Conservation (phyloP, 2,329 filamentous ascomycete species). For the Daldinia eschscholtzii region DNA sequence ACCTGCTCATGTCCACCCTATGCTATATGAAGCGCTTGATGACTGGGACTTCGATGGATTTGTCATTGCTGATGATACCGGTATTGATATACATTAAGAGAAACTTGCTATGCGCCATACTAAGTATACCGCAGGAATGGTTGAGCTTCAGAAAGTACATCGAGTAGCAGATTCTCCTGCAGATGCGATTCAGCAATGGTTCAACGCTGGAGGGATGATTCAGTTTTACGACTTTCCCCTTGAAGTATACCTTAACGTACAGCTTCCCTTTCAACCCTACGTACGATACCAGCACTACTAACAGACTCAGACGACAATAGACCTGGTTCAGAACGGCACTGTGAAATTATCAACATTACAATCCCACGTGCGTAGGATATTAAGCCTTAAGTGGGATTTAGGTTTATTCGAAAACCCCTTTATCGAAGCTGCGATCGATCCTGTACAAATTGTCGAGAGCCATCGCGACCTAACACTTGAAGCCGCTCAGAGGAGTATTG, state of each 20-base stretch:
- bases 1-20: constrained; percentile 56
- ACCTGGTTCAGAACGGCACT: constrained; percentile 54
- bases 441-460: constrained; percentile 52
- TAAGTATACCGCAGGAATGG: constrained; percentile 48
- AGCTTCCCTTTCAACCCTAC: neutral
- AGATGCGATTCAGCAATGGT: constrained; percentile 59
- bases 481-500: constrained; percentile 59
- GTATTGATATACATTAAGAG: constrained; percentile 41
- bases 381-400: constrained; percentile 59
- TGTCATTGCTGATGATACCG: constrained; percentile 59
- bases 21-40: constrained; percentile 55
- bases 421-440: constrained; percentile 53
- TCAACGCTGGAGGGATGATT: constrained; percentile 60
- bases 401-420: constrained; percentile 58
- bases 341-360: constrained; percentile 54
- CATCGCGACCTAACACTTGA: constrained; percentile 56
- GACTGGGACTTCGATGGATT: constrained; percentile 59
- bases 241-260: constrained; percentile 54
- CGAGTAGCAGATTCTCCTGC: constrained; percentile 55
- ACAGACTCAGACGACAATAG: constrained; percentile 48
- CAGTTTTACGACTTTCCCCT: constrained; percentile 61
- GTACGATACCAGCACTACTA: constrained; percentile 6
- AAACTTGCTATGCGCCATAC: neutral
- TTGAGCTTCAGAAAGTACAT: constrained; percentile 53
- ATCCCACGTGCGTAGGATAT: constrained; percentile 54